Evolutionary conservation across 441 rosid genomes (phyloP).

Genomic region (Macaranga tanarius): DNA sequence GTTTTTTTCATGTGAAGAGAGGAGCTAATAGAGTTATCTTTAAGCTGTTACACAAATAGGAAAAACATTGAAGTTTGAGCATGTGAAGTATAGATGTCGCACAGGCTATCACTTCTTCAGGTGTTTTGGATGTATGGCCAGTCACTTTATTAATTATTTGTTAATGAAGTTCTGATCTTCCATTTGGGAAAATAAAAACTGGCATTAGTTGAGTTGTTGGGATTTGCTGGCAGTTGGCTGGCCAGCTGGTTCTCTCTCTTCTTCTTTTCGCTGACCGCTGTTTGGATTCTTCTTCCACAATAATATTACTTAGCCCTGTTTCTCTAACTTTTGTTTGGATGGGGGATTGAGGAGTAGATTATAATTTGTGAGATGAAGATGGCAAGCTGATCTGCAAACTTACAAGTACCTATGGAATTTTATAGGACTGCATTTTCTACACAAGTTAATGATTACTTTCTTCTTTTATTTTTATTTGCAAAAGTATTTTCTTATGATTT

Average conservation of each 20-base stretch:
- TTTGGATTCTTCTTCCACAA: neutral
- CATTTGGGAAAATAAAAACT: neutral
- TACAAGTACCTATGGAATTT: neutral
- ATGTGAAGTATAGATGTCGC: neutral
- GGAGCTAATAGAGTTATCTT: neutral
- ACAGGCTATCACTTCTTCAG: neutral
- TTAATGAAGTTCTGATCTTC: neutral
- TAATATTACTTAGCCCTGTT: neutral
- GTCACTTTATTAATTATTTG: neutral
- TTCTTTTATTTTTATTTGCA: neutral
- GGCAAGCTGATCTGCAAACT: neutral
- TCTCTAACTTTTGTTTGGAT: neutral
- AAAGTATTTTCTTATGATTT: neutral
- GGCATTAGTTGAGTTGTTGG: neutral
- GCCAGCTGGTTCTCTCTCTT: neutral
- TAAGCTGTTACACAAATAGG: neutral
- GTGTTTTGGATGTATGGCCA: neutral
- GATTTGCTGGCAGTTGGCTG: neutral
- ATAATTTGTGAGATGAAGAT: neutral
- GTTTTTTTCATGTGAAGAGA: conserved; percentile 6
- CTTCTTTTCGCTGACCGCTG: too few species aligned
- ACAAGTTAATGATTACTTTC: neutral
- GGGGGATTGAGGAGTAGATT: neutral
- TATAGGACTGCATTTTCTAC: neutral
- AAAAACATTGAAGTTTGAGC: neutral